These are phyloP conservation scores for Lagenidium sp. DNA, from an alignment of 352 stramenopile species.

Conservation along the genomic window DNA sequence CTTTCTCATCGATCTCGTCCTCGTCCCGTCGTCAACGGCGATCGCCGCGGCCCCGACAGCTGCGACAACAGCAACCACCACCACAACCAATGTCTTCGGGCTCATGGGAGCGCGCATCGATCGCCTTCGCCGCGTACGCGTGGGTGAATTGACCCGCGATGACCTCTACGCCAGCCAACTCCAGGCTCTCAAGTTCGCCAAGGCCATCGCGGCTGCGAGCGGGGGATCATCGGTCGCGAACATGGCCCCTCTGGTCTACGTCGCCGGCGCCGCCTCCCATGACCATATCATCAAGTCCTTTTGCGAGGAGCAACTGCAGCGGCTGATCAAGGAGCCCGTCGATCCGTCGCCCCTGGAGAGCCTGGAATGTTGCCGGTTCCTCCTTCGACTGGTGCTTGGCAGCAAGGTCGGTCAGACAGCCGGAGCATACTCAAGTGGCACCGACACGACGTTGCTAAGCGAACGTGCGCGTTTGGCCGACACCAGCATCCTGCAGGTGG, in stretches of 20 bases:
- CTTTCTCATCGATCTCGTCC: slow-evolving; percentile 60
- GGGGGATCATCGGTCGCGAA: background rate
- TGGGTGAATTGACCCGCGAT: slow-evolving; percentile 30
- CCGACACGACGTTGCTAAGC: slow-evolving; percentile 26
- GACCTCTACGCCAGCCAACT: slow-evolving; percentile 51
- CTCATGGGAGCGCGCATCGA: slow-evolving; percentile 38
- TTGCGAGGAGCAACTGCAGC: slow-evolving; percentile 53
- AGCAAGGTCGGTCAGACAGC: slow-evolving; percentile 40
- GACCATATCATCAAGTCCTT: slow-evolving; percentile 64
- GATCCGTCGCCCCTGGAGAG: slow-evolving; percentile 28
- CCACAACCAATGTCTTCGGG: too few species aligned
- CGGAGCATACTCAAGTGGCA: slow-evolving; percentile 21
- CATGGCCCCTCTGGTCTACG: slow-evolving; percentile 23
- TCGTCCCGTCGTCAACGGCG: slow-evolving; percentile 25
- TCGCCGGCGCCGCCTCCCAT: slow-evolving; percentile 46
- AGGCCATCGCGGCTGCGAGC: slow-evolving; percentile 14
- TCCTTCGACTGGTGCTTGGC: slow-evolving; percentile 52
- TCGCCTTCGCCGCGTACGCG: slow-evolving; percentile 34
- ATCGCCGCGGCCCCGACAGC: slow-evolving; percentile 2
- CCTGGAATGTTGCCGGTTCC: slow-evolving; percentile 14
- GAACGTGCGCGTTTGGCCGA: slow-evolving; percentile 49
- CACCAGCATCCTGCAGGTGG: slow-evolving; percentile 41
- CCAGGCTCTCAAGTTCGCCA: slow-evolving; percentile 48
- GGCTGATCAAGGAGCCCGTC: slow-evolving; percentile 51
- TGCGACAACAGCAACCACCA: too few species aligned